Base-by-base conservation (phyloP, 169 alveolate species). In the Condylostoma magnum region DNA sequence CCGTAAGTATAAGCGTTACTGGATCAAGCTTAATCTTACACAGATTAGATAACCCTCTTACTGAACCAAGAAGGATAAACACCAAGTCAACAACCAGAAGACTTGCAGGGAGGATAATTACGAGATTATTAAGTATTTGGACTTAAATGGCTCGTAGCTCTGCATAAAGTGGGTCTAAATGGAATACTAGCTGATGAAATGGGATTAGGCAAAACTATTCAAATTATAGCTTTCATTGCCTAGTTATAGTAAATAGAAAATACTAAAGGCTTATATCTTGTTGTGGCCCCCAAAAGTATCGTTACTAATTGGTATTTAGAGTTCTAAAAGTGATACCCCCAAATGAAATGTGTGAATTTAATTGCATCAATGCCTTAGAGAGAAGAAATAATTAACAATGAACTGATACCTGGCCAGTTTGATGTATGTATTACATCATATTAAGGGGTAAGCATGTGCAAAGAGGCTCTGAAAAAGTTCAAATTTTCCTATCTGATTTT, bases 131-230 rank as follows among this genome's bases (percentile, higher is more conserved):
- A 98, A 87, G 82, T 86, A 54, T 95, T 94, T 53, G 99, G 99
- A 12, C 88, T 97, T 30, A 93, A 96, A 68, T 97, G 99, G 99
- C 78, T 98, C 67, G 98, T 92, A n/a, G 93, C 97, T 20, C 82
- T 98, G 43, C 98, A 97, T 83, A 93, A 95, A 48, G 94, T 94
- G 77, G 92, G 94, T 33, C 86, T 97, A 56, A 97, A 97, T 88
- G 99, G 99, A 55, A 97, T 98, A 20, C 87, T 98, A 58, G 99
- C 99, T 10, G 99, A 98, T 91, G 99, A 98, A 86, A 96, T 98
- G 99, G 99, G 99, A 22, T 87, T 98, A 65, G 99, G 99, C 20
- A 98, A 98, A 79, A 98, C 99, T 10, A 95, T 98, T 38, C 98
- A 97, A 84, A 96, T 99, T 10, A 98, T 98, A 6, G 95, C 99